These are phyloP conservation scores for Diaporthe citriasiana DNA, from an alignment of 2,329 filamentous ascomycete species.

Conservation along the genomic window DNA sequence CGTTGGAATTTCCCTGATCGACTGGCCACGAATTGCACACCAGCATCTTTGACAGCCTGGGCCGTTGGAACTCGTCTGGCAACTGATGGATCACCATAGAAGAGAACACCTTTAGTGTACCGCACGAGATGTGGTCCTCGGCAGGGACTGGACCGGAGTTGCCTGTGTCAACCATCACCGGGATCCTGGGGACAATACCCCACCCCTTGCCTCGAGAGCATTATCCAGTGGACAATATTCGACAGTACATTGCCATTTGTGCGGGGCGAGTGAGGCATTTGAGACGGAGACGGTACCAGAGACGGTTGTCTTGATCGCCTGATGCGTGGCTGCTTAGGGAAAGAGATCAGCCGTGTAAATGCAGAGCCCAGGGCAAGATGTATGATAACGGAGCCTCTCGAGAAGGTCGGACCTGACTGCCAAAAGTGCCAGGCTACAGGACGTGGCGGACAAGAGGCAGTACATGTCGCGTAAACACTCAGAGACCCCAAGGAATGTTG, in stretches of 20 bases:
- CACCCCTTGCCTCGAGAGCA: background rate
- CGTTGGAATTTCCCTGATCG: constrained; percentile 1
- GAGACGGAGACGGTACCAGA: constrained; percentile 20
- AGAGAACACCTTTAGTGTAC: background rate
- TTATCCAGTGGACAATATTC: background rate
- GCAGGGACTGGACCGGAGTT: background rate
- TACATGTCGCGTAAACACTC: constrained; percentile 20
- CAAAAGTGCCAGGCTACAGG: background rate
- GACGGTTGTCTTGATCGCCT: background rate
- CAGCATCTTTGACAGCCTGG: background rate
- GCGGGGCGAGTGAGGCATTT: constrained; percentile 10
- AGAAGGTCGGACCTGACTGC: background rate
- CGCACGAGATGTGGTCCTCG: background rate
- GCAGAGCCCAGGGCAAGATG: constrained; percentile 12
- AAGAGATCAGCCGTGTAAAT: constrained; percentile 19
- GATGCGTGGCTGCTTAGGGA: background rate
- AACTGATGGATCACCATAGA: background rate
- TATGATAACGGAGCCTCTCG: background rate
- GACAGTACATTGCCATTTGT: background rate
- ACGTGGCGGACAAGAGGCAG: background rate
- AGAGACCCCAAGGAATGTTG: background rate
- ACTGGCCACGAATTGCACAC: background rate
- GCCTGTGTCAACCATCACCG: background rate
- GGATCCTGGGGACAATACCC: background rate
- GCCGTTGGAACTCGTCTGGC: background rate